phyloP scores from a whole-genome alignment of 2,329 filamentous ascomycete species.

The Aureobasidium uvarum region DNA sequence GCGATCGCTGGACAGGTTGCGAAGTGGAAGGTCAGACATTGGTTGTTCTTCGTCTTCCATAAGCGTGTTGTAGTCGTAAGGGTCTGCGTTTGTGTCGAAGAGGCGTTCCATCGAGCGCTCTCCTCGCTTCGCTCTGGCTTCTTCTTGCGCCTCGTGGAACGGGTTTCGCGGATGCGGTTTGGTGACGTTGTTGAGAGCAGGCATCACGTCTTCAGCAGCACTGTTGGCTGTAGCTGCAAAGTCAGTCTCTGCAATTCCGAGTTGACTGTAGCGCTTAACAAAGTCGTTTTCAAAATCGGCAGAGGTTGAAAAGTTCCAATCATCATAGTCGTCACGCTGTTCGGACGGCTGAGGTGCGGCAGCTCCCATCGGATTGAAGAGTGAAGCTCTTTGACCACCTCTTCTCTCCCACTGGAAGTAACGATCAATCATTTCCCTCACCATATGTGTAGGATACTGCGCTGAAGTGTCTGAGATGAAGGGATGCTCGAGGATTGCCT shows the following conservation, averaged over 20 bases:
- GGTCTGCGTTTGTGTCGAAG: constrained; percentile 55
- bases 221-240: constrained; percentile 28
- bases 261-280: constrained; percentile 37
- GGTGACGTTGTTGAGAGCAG: constrained; percentile 15
- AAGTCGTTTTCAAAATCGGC: constrained; percentile 56
- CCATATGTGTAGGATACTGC: constrained; percentile 61
- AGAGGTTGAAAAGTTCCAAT: constrained; percentile 66
- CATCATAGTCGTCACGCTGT: constrained; percentile 48
- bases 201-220: not conserved
- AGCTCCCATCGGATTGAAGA: constrained; percentile 61
- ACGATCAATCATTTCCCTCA: constrained; percentile 65
- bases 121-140: constrained; percentile 58
- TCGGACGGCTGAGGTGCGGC: constrained; percentile 51
- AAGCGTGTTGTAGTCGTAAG: constrained; percentile 57
- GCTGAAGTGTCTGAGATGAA: constrained; percentile 65
- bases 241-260: constrained; percentile 33
- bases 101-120: constrained; percentile 57
- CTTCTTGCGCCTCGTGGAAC: constrained; percentile 40
- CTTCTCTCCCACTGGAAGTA: constrained; percentile 74
- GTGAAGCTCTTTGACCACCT: constrained; percentile 66
- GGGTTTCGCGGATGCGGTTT: constrained; percentile 25
- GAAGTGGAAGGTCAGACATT: constrained; percentile 57
- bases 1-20: constrained; percentile 41
- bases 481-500: constrained; percentile 65
- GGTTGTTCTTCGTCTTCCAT: constrained; percentile 38